These are phyloP conservation scores for Leavenworthia alabamica DNA, from an alignment of 345 rosid genomes.

Conservation along the genomic window DNA sequence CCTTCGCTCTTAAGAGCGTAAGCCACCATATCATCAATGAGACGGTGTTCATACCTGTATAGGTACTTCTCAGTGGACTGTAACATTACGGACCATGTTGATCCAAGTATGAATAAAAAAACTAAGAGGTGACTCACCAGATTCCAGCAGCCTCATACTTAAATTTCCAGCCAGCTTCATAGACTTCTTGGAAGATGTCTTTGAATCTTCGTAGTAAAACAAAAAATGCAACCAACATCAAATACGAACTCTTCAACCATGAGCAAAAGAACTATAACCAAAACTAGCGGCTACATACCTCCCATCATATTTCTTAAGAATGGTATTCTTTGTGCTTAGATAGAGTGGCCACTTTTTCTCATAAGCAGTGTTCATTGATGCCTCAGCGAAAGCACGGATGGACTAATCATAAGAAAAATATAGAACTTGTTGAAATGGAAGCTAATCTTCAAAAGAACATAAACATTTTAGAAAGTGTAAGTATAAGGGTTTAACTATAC, in stretches of 20 bases:
- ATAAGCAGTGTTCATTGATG: constrained; percentile 81
- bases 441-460: not conserved
- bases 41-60: constrained; percentile 87
- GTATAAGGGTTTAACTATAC: constrained; percentile 28
- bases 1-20: constrained; percentile 90
- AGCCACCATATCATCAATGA: constrained; percentile 98
- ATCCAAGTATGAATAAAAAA: no score
- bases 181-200: constrained; percentile 91
- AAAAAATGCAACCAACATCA: not conserved
- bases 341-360: constrained; percentile 95
- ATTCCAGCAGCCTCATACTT: constrained; percentile 83
- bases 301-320: constrained; percentile 90
- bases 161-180: constrained; percentile 67
- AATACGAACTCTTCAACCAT: not conserved
- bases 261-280: not conserved
- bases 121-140: no score
- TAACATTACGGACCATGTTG: constrained; percentile 1
- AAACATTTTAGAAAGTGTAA: not conserved
- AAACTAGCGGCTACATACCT: constrained; percentile 39
- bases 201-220: constrained; percentile 60
- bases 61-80: not conserved
- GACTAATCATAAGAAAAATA: constrained; percentile 46
- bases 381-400: constrained; percentile 72
- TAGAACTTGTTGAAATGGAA: not conserved
- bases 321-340: constrained; percentile 94